phyloP scores from a whole-genome alignment of 2,329 filamentous ascomycete species.

The Cladosporium halotolerans region DNA sequence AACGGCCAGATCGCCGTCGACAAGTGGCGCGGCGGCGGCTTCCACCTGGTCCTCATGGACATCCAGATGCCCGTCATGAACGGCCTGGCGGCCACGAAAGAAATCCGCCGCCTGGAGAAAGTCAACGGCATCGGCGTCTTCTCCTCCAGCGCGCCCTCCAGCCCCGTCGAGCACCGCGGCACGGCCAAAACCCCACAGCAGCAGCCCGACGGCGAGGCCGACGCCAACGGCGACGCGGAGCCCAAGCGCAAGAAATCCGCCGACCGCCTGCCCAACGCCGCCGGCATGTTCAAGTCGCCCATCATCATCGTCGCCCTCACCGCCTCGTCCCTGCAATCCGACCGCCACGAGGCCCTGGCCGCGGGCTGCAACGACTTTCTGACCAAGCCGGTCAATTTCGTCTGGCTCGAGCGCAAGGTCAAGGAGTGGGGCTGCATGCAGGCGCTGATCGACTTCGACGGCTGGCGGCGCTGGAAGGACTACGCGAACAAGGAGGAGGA shows the following conservation, averaged over 20 bases:
- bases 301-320: constrained; percentile 97
- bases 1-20: constrained; percentile 88
- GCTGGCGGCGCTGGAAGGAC: constrained; percentile 96
- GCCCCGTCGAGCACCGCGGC: constrained; percentile 32
- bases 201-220: not conserved
- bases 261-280: constrained; percentile 56
- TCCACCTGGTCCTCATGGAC: constrained; percentile 96
- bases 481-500: constrained; percentile 43
- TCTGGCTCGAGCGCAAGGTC: constrained; percentile 94
- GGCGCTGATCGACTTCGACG: constrained; percentile 95
- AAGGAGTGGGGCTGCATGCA: constrained; percentile 99
- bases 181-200: not conserved
- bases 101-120: constrained; percentile 83
- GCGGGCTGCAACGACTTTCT: constrained; percentile 97
- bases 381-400: constrained; percentile 93
- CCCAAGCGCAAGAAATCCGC: constrained; percentile 27
- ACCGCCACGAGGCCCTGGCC: constrained; percentile 87
- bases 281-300: constrained; percentile 78
- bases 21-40: constrained; percentile 88
- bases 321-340: constrained; percentile 87
- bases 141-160: constrained; percentile 39
- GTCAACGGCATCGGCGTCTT: constrained; percentile 93
- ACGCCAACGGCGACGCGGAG: not conserved
- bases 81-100: constrained; percentile 86
- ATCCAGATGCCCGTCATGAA: constrained; percentile 97